phyloP scores from a whole-genome alignment of 306 rosid species.

The Vicia sativa region DNA sequence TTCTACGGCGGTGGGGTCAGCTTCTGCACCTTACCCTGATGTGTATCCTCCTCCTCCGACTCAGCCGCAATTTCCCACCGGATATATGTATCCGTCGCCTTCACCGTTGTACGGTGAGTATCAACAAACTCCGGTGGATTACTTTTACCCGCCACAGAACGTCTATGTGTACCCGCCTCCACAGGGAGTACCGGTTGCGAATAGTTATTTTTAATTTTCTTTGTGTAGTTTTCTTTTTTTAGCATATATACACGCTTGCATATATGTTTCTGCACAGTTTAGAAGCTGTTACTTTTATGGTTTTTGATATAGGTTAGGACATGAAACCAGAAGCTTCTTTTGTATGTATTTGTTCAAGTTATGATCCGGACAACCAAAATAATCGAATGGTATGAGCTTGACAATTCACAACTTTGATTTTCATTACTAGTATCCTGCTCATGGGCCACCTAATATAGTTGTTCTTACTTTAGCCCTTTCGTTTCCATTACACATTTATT shows the following conservation, averaged over 20 bases:
- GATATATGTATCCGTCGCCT: background rate
- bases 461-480: too few relatives aligned
- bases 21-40: conserved; percentile 2
- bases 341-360: background rate
- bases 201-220: conserved; percentile 28
- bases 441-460: too few relatives aligned
- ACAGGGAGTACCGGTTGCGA: background rate
- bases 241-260: background rate
- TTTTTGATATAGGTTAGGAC: too few relatives aligned
- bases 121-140: conserved; percentile 12
- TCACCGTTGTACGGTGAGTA: background rate
- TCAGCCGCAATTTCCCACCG: background rate
- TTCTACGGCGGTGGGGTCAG: conserved; percentile 14
- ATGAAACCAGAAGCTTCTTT: background rate
- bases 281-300: too few relatives aligned
- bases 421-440: too few relatives aligned
- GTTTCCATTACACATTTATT: too few relatives aligned
- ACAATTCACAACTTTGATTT: background rate
- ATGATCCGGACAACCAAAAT: background rate
- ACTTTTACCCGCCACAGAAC: conserved; percentile 29
- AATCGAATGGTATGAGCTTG: background rate
- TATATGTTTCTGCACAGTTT: background rate
- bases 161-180: conserved; percentile 27
- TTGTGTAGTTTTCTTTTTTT: background rate
- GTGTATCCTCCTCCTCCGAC: background rate